Evolutionary conservation across 1,284 basidiomycete genomes (phyloP).

Genomic region (Mycosarcoma maydis): DNA sequence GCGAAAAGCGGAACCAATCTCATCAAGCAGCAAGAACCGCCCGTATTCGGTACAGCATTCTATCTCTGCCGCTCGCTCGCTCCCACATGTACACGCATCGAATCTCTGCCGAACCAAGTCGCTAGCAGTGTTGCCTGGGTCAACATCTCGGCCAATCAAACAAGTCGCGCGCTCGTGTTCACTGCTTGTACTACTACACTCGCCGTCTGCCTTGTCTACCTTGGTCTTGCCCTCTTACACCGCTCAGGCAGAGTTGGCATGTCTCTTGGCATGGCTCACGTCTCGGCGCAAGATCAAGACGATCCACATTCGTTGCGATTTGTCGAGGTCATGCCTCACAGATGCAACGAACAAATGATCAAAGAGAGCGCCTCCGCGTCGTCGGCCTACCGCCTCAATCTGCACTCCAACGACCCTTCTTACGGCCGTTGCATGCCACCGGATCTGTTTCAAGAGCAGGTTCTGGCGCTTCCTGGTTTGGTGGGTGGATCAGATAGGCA

Average conservation of each 20-base stretch:
- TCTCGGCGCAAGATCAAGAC: background rate
- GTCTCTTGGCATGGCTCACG: conserved; percentile 1
- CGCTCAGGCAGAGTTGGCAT: conserved; percentile 1
- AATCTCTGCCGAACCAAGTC: background rate
- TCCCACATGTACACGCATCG: conserved; percentile 8
- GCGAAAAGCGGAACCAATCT: background rate
- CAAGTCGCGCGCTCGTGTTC: conserved; percentile 2
- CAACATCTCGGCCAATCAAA: background rate
- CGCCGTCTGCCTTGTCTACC: conserved; percentile 1
- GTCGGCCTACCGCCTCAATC: background rate
- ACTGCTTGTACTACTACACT: background rate
- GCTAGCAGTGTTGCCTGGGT: conserved; percentile 15
- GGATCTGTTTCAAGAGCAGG: conserved; percentile 13
- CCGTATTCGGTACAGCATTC: conserved; percentile 13
- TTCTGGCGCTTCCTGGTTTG: background rate
- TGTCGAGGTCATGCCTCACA: background rate
- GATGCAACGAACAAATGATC: background rate
- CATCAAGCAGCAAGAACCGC: background rate
- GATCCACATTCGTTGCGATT: background rate
- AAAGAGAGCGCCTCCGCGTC: background rate
- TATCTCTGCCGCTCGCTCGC: conserved; percentile 23
- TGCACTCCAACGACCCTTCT: background rate
- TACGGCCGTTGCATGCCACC: conserved; percentile 1
- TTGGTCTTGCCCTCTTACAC: conserved; percentile 7
- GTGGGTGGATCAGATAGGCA: background rate